phyloP scores from a whole-genome alignment of 192 early-diverging fungal species.

The Backusella liffmaniae region DNA sequence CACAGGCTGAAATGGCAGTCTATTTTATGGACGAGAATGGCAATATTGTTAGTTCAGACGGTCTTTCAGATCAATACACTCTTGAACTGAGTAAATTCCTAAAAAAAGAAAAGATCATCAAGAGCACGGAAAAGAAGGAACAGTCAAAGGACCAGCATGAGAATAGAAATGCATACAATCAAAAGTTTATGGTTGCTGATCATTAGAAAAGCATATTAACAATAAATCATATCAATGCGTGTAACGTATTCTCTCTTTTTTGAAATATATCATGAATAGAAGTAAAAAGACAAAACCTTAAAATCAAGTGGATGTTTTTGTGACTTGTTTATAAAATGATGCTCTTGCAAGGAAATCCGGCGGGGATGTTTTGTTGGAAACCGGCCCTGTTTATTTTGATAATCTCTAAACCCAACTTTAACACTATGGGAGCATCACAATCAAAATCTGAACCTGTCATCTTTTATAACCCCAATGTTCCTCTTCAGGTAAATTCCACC shows the following conservation, averaged over 20 bases:
- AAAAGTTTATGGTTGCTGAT: background rate
- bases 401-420: background rate
- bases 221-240: no score
- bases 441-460: conserved; percentile 23
- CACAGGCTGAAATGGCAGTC: background rate
- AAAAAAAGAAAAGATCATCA: background rate
- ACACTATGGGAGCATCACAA: conserved; percentile 23
- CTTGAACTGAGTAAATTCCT: background rate
- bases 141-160: conserved; percentile 13
- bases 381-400: conserved; percentile 5
- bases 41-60: conserved; percentile 9
- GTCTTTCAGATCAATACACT: background rate
- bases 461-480: conserved; percentile 21
- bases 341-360: background rate
- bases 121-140: background rate
- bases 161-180: conserved; percentile 17
- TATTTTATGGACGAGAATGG: conserved; percentile 9
- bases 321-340: background rate
- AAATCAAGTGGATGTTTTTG: background rate
- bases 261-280: background rate
- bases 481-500: conserved; percentile 1
- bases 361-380: background rate
- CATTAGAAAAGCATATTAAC: background rate
- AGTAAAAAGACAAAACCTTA: no score
- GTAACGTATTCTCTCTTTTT: no score